These are phyloP conservation scores for Diaporthe nobilis DNA, from an alignment of 2,329 filamentous ascomycete species.

Conservation along the genomic window DNA sequence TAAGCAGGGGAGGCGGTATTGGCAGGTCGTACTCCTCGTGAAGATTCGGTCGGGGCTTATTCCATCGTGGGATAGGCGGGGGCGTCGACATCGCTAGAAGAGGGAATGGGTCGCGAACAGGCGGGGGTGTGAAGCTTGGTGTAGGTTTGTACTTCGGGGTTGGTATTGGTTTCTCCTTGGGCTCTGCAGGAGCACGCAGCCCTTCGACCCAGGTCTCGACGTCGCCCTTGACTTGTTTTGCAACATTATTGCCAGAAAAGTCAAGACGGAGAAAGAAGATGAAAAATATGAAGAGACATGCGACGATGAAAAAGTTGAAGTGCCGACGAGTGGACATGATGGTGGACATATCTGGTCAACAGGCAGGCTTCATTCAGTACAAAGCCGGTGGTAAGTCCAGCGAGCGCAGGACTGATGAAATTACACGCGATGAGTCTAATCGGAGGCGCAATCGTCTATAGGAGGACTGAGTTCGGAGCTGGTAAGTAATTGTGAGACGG, in stretches of 20 bases:
- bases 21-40: slow-evolving; percentile 56
- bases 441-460: not conserved
- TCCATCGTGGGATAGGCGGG: slow-evolving; percentile 61
- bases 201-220: slow-evolving; percentile 17
- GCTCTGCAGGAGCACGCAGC: not conserved
- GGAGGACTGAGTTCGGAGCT: not conserved
- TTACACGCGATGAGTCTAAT: not conserved
- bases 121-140: slow-evolving; percentile 48
- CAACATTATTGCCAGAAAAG: not conserved
- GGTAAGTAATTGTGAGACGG: not conserved
- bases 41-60: slow-evolving; percentile 55
- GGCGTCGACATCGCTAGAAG: slow-evolving; percentile 52
- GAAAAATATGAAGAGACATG: slow-evolving; percentile 24
- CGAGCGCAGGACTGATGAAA: no score
- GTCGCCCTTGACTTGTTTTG: slow-evolving; percentile 23
- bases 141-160: slow-evolving; percentile 46
- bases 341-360: slow-evolving; percentile 5
- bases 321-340: slow-evolving; percentile 30
- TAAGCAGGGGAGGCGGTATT: slow-evolving; percentile 64
- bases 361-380: no score
- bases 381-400: not conserved
- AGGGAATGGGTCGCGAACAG: slow-evolving; percentile 60
- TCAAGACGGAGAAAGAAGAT: slow-evolving; percentile 34
- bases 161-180: not conserved
- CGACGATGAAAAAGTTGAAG: slow-evolving; percentile 10